Conservation (phyloP, 192 early-diverging fungal species). For the Phlyctochytrium arcticum region DNA sequence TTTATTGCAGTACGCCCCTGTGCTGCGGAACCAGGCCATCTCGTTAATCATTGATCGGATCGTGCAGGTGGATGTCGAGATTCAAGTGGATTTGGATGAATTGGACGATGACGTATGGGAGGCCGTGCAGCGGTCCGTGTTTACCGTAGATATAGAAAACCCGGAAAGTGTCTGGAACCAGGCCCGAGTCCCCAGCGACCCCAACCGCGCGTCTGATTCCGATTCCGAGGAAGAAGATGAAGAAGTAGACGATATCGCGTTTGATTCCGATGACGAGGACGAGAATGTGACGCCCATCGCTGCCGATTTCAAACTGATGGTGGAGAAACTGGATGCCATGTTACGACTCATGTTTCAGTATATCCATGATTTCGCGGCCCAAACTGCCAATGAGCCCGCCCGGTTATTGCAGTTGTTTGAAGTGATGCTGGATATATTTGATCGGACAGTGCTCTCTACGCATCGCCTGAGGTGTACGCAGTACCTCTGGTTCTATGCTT, state of each 20-base stretch:
- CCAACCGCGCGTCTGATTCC: no score
- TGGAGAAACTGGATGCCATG: conserved; percentile 37
- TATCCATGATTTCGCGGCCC: conserved; percentile 10
- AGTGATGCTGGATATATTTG: conserved; percentile 73
- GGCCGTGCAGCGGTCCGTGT: conserved; percentile 39
- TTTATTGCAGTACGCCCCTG: conserved; percentile 72
- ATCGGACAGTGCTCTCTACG: conserved; percentile 73
- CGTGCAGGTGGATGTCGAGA: conserved; percentile 89
- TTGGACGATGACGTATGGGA: conserved; percentile 57
- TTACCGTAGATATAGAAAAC: conserved; percentile 48
- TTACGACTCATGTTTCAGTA: conserved; percentile 23
- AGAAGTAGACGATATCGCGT: conserved; percentile 34
- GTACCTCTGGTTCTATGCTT: conserved; percentile 84
- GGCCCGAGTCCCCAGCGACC: neutral
- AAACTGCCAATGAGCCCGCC: conserved; percentile 19
- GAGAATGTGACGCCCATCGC: conserved; percentile 19
- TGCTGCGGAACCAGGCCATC: conserved; percentile 67
- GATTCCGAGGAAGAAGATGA: conserved; percentile 7
- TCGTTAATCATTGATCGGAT: conserved; percentile 75
- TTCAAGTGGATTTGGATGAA: conserved; percentile 88
- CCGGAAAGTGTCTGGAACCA: conserved; percentile 5
- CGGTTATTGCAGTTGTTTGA: conserved; percentile 65
- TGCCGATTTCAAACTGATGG: conserved; percentile 17
- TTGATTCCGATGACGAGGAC: conserved; percentile 45
- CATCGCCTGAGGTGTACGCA: conserved; percentile 89